These are phyloP conservation scores for Moesziomyces globuligerus DNA, from an alignment of 1,284 basidiomycete genomes.

Conservation along the genomic window DNA sequence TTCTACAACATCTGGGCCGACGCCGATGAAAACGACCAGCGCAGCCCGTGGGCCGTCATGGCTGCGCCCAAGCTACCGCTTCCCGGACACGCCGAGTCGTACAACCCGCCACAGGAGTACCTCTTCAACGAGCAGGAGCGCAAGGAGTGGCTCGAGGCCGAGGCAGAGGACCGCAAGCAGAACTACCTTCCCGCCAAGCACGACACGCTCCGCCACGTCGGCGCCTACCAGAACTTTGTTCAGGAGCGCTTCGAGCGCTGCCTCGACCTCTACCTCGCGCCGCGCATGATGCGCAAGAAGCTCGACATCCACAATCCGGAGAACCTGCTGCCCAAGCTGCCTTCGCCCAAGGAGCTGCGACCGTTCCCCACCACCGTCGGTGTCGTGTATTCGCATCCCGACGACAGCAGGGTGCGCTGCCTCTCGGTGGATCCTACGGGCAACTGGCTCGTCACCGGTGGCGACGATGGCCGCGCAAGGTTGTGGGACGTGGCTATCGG, in stretches of 20 bases:
- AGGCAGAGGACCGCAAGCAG: slow-evolving; percentile 89
- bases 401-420: slow-evolving; percentile 76
- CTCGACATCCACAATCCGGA: slow-evolving; percentile 73
- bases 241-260: slow-evolving; percentile 94
- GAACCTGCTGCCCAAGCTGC: slow-evolving; percentile 92
- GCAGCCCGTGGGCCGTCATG: slow-evolving; percentile 69
- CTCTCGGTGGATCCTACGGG: slow-evolving; percentile 87
- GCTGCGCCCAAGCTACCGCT: slow-evolving; percentile 91
- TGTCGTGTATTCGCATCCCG: slow-evolving; percentile 78
- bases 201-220: slow-evolving; percentile 84
- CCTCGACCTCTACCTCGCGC: slow-evolving; percentile 95
- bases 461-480: slow-evolving; percentile 86
- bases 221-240: slow-evolving; percentile 90
- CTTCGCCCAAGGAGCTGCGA: slow-evolving; percentile 86
- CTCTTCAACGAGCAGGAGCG: slow-evolving; percentile 88
- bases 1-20: slow-evolving; percentile 91
- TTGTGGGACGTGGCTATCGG: slow-evolving; percentile 96
- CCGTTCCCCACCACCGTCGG: slow-evolving; percentile 92
- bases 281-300: slow-evolving; percentile 74
- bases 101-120: slow-evolving; percentile 98
- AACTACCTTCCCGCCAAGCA: slow-evolving; percentile 92
- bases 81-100: slow-evolving; percentile 92
- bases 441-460: slow-evolving; percentile 89
- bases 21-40: slow-evolving; percentile 69
- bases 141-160: slow-evolving; percentile 83